These are phyloP conservation scores for Venturia asperata DNA, from an alignment of 2,329 filamentous ascomycete genomes.

Conservation along the genomic window DNA sequence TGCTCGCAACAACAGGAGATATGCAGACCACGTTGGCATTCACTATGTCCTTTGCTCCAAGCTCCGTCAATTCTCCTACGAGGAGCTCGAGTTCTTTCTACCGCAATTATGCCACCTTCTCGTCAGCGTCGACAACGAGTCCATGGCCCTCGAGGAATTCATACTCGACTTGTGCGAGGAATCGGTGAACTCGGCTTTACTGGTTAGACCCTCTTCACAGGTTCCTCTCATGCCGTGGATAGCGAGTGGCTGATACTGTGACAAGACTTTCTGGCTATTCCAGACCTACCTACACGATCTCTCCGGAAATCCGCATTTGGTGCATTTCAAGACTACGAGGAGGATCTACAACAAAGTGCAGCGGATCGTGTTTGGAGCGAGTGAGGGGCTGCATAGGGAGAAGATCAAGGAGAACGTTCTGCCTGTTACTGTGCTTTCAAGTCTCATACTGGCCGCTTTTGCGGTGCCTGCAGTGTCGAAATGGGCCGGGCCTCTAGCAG, in stretches of 20 bases:
- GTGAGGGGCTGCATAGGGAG: constrained; percentile 61
- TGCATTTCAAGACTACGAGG: constrained; percentile 73
- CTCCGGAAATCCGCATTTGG: constrained; percentile 64
- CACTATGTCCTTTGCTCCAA: constrained; percentile 85
- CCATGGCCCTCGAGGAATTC: constrained; percentile 84
- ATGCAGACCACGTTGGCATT: constrained; percentile 83
- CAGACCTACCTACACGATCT: constrained; percentile 83
- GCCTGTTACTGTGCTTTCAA: constrained; percentile 72
- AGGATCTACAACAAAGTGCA: constrained; percentile 84
- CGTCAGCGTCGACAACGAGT: constrained; percentile 84
- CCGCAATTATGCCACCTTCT: constrained; percentile 78
- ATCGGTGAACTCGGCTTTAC: constrained; percentile 73
- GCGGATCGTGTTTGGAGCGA: constrained; percentile 74
- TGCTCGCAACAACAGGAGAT: constrained; percentile 51
- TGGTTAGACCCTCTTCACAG: constrained; percentile 49
- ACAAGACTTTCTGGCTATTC: constrained; percentile 81
- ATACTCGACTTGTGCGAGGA: constrained; percentile 79
- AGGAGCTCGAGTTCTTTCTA: constrained; percentile 89
- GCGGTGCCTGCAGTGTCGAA: constrained; percentile 68
- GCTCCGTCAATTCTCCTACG: constrained; percentile 80
- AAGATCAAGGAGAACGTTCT: constrained; percentile 76
- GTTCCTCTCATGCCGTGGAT: constrained; percentile 25
- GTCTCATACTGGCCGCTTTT: constrained; percentile 69
- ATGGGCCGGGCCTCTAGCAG: constrained; percentile 72
- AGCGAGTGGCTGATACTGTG: constrained; percentile 10